A percentile compares a stretch with the other conserved stretches of the same genome.
phyloP scores from a whole-genome alignment of 345 rosid species.

The Anastatica hierochuntica region DNA sequence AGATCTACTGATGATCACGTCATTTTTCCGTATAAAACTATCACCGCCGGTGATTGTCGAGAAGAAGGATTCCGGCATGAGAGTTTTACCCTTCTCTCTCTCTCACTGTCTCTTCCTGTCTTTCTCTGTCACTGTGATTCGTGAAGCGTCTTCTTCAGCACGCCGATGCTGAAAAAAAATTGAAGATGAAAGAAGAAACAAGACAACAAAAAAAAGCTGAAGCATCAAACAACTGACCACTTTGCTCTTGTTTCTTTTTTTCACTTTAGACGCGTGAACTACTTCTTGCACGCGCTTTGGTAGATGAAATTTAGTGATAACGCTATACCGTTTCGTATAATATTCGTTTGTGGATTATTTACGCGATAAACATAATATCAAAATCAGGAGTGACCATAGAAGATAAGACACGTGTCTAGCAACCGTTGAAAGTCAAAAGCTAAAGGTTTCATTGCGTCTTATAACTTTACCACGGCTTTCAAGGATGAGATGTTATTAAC shows the following conservation, averaged over 20 bases:
- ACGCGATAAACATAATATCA: slow-evolving; percentile 1
- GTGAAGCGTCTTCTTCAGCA: slow-evolving; percentile 25
- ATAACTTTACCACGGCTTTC: no score
- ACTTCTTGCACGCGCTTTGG: slow-evolving; percentile 21
- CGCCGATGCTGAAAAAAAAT: slow-evolving; percentile 19
- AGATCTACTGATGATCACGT: slow-evolving; percentile 4
- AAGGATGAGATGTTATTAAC: no score
- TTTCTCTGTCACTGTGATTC: slow-evolving; percentile 8
- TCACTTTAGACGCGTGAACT: slow-evolving; percentile 17
- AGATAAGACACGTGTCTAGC: not conserved
- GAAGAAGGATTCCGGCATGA: slow-evolving; percentile 16
- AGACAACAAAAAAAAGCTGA: no score
- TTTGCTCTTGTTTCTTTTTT: slow-evolving; percentile 10
- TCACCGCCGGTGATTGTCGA: slow-evolving; percentile 4
- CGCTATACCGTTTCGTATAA: not conserved
- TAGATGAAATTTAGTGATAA: not conserved
- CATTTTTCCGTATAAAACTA: not conserved
- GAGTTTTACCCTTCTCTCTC: not conserved
- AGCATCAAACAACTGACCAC: slow-evolving; percentile 25
- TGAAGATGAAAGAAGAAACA: no score
- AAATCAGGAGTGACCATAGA: not conserved
- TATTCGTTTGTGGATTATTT: no score
- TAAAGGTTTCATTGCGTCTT: slow-evolving; percentile 3
- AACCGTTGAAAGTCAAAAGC: not conserved
- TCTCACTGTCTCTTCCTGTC: no score